Evolutionary conservation across 345 rosid species (phyloP), one percentile per base, ranked within the genome.

Genomic region (Syzygium oleosum): DNA sequence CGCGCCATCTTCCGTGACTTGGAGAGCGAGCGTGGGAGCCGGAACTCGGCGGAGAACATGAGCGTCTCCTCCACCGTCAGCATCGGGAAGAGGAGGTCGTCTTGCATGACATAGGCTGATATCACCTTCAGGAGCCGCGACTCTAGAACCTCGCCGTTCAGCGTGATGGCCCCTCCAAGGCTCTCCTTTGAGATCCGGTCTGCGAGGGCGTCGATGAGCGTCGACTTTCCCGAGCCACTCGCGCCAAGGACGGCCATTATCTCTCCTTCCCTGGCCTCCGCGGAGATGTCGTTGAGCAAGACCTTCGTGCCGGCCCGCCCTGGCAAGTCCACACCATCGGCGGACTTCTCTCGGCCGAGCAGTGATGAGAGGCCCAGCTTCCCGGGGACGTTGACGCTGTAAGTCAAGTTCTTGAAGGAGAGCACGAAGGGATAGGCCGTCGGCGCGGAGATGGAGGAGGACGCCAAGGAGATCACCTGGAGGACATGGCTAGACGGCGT

Each of bases 81-180:
- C 99, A 97, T 98, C 0, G 99, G 99, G 61, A 96, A 98, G 63
- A 98, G 90, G 43, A 97, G 96, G 88, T 97, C 99, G 56, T 97
- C 99, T 87, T 97, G 99, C 99, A 95, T 95, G 7, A 98, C 99
- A 85, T 98, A 98, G 54, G 99, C 99, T 0, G 99, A 98, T 34
- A 98, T 98, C 84, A 95, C 95, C 91, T 94, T 98, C 94, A 93
- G 89, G 22, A 98, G 90, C 78, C 93, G 89, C 2, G 99, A 96
- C 77, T 94, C 97, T 87, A 98, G 90, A 51, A 90, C 91, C 87
- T 98, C 97, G 27, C 96, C 96, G 68, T 96, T 98, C 89, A 98
- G 91, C 65, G 93, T 94, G 85, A 97, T 93, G 4, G 97, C 89
- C 21, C 99, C 99, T 88, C 88, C 92, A 27, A 97, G 91, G 88